Evolutionary conservation across 2,329 filamentous ascomycete species (phyloP), one percentile per base, ranked within the genome.

Genomic region (Lithohypha guttulata): DNA sequence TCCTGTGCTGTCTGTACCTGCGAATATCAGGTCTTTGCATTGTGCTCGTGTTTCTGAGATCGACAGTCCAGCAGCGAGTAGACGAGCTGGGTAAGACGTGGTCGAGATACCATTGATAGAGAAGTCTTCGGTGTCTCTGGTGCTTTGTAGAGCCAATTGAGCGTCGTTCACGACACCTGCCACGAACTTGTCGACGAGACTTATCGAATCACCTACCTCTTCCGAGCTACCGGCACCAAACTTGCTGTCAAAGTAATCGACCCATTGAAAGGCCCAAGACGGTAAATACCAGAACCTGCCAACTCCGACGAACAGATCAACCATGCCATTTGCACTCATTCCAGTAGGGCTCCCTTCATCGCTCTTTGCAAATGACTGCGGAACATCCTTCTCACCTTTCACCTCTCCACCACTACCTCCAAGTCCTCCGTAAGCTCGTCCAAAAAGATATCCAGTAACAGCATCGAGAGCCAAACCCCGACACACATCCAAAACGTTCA

Each of bases 211-310:
- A 11, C 39, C 39, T 6, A 48, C 47, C 33, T 51, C 42, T 6
- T 41, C 32, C 18, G 42, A 13, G 17, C 20, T 26, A 4, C 34
- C 42, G 3, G 44, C 30, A 19, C 47, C 47, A 36, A 47, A 47
- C 48, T 49, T 51, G 4, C 40, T 43, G 31, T 50, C 44, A 11
- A 42, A 34, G 20, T 38, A 48, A 15, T 47, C 42, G 9, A 55
- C 39, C 32, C 40, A 33, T 23, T 48, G 42, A 47, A 45, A 57
- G 38, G 58, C 51, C 9, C 44, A 51, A 17, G 58, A 63, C 1
- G 67, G 68, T 1, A 75, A 51, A 46, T 71, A 71, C 51, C 70
- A 73, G 49, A 74, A 71, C 3, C 68, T 58, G 1, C 70, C 69
- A 5, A 73, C 65, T 3, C 65, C 69, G 2, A 75, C 70, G 46